Conservation (phyloP, 2,329 filamentous ascomycete species). For the Phialophora chinensis region DNA sequence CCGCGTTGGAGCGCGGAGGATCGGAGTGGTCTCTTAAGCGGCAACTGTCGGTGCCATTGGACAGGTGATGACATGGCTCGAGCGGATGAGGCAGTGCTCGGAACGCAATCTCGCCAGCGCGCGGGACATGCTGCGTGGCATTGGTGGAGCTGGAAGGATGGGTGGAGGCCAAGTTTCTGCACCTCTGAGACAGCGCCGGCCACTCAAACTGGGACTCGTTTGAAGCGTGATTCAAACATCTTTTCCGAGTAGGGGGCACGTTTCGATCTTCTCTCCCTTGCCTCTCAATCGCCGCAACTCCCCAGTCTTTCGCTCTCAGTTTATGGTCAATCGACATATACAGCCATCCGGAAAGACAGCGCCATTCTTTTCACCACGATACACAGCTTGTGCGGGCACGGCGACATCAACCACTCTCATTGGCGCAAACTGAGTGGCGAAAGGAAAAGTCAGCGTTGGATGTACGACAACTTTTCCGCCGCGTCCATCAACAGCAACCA, state of each 20-base stretch:
- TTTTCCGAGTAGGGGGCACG: conserved; percentile 9
- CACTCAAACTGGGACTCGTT: conserved; percentile 16
- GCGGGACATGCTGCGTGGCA: conserved; percentile 2
- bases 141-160: conserved; percentile 15
- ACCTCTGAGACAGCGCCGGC: conserved; percentile 17
- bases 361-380: conserved; percentile 17
- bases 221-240: conserved; percentile 18
- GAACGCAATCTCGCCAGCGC: conserved; percentile 20
- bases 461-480: not conserved
- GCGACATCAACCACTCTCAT: not conserved
- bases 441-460: not conserved
- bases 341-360: conserved; percentile 7
- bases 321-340: not conserved
- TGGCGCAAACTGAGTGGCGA: not conserved
- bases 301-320: conserved; percentile 2
- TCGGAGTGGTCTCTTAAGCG: not conserved
- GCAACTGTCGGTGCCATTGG: conserved; percentile 1
- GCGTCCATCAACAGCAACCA: not conserved
- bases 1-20: conserved; percentile 5
- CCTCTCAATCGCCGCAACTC: not conserved
- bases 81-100: conserved; percentile 19
- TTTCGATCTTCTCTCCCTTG: conserved; percentile 6
- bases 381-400: conserved; percentile 18
- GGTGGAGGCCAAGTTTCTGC: conserved; percentile 14
- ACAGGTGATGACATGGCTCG: conserved; percentile 8